These are phyloP conservation scores for Camellia japonica DNA, from an alignment of 148 eudicot species.

Conservation along the genomic window DNA sequence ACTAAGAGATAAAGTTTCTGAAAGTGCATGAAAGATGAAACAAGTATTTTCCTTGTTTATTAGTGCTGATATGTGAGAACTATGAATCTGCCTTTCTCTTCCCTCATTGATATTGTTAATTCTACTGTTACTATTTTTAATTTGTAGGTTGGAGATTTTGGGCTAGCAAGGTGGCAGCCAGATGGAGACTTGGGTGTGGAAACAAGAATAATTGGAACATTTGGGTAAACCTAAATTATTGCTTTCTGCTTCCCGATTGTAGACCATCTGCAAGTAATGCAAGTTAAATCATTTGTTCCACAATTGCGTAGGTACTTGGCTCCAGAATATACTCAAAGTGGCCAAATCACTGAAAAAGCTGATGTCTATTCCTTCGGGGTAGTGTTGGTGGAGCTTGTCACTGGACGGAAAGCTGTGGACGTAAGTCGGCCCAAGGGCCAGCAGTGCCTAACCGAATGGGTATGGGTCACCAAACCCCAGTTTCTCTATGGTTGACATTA, in stretches of 20 bases:
- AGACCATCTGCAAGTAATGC: background rate
- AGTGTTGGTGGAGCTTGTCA: conserved; percentile 68
- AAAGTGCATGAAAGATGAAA: background rate
- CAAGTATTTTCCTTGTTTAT: background rate
- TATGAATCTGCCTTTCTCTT: background rate
- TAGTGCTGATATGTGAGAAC: background rate
- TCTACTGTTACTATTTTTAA: background rate
- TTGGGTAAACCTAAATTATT: conserved; percentile 52
- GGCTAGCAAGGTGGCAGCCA: conserved; percentile 89
- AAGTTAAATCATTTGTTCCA: background rate
- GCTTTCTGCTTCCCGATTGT: background rate
- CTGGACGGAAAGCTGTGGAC: conserved; percentile 90
- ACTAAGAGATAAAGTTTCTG: background rate
- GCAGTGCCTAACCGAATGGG: conserved; percentile 89
- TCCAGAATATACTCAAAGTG: conserved; percentile 94
- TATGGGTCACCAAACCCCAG: conserved; percentile 19
- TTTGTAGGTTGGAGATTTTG: conserved; percentile 88
- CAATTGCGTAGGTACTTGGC: conserved; percentile 61
- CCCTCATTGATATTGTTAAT: background rate
- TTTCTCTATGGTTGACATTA: background rate
- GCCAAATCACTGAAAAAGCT: conserved; percentile 85
- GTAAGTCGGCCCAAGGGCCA: conserved; percentile 78
- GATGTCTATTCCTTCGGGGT: conserved; percentile 92
- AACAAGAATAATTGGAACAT: conserved; percentile 86
- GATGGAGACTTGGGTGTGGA: conserved; percentile 70